Conservation (phyloP, 2,329 filamentous ascomycete species). For the Diaporthe sp. region DNA sequence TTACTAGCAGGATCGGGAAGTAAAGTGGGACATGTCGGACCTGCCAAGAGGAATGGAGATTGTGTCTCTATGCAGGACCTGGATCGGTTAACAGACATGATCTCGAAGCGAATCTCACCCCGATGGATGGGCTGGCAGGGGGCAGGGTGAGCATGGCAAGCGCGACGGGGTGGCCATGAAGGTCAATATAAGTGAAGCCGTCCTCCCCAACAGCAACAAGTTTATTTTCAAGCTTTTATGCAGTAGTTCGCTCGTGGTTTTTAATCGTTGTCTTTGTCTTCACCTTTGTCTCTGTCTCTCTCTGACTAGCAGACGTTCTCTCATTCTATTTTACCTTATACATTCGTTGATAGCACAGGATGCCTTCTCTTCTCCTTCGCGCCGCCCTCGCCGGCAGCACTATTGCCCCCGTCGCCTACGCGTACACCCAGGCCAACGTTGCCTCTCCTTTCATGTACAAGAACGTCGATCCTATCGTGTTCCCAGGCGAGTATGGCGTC, state of each 20-base stretch:
- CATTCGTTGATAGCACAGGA: conserved; percentile 28
- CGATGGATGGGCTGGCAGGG: conserved; percentile 16
- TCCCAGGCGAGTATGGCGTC: conserved; percentile 49
- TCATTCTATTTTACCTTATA: conserved; percentile 17
- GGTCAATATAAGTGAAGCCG: conserved; percentile 23
- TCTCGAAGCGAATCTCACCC: conserved; percentile 25
- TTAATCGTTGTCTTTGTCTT: neutral
- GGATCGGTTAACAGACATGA: conserved; percentile 15
- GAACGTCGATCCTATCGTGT: conserved; percentile 52
- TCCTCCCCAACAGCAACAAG: neutral
- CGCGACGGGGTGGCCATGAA: neutral
- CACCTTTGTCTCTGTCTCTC: neutral
- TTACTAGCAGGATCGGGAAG: conserved; percentile 20
- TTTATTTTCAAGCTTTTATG: neutral
- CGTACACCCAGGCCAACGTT: conserved; percentile 46
- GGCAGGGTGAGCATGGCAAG: neutral
- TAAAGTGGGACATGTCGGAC: conserved; percentile 23
- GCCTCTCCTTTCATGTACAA: conserved; percentile 49
- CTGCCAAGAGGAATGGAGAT: conserved; percentile 27
- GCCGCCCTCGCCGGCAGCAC: conserved; percentile 25
- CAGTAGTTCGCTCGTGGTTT: conserved; percentile 18
- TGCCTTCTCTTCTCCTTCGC: conserved; percentile 34
- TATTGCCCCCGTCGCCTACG: conserved; percentile 38
- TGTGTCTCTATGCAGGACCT: conserved; percentile 6
- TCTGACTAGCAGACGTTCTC: conserved; percentile 1